phyloP scores from a whole-genome alignment of 202 grass and related monocot species.

The Saccharum hybrid region DNA sequence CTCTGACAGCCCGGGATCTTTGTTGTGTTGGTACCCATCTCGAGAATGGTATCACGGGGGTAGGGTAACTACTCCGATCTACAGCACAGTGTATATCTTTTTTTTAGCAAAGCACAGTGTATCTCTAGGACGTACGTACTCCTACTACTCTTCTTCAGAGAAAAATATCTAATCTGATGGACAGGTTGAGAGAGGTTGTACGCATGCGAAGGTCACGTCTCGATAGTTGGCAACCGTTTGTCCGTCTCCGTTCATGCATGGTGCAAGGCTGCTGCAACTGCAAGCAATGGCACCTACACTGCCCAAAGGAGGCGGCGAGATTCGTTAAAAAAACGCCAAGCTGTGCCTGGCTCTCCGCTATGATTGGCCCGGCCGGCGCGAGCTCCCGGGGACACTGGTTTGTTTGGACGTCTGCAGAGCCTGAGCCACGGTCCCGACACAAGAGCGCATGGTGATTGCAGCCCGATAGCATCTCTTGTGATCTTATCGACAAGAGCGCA shows the following conservation, averaged over 20 bases:
- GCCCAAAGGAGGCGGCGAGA: background rate
- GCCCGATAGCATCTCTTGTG: too few species aligned
- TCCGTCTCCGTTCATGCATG: constrained; percentile 15
- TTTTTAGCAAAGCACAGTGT: too few species aligned
- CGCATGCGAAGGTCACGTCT: constrained; percentile 25
- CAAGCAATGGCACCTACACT: background rate
- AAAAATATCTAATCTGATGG: background rate
- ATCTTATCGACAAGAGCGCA: too few species aligned
- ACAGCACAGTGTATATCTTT: background rate
- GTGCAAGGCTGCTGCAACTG: background rate
- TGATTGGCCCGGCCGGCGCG: background rate
- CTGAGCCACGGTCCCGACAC: too few species aligned
- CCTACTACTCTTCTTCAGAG: too few species aligned
- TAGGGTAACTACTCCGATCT: background rate
- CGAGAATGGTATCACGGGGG: constrained; percentile 21
- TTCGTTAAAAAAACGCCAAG: background rate
- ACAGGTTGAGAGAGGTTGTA: background rate
- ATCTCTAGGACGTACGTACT: too few species aligned
- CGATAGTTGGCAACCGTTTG: background rate
- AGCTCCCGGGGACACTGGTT: too few species aligned
- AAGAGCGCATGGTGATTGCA: too few species aligned
- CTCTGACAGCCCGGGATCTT: constrained; percentile 28
- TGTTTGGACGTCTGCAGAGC: too few species aligned
- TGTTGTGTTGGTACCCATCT: background rate
- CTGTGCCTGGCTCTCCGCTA: background rate